Conservation (phyloP, 2,329 filamentous ascomycete species). For the Fusarium hainanense region DNA sequence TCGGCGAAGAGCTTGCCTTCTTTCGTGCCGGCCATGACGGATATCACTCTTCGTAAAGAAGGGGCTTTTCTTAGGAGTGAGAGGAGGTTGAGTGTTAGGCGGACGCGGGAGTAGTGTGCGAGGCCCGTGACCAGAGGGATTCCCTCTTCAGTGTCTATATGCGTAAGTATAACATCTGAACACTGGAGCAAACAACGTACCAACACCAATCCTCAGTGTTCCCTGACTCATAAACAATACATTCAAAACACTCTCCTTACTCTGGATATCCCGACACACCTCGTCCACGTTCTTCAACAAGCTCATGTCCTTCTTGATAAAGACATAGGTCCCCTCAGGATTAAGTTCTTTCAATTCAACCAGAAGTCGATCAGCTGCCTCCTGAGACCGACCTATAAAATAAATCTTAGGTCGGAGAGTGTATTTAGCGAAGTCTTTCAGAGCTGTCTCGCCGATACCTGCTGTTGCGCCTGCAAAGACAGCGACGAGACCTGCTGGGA, state of each 20-base stretch:
- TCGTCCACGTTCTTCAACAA: conserved; percentile 63
- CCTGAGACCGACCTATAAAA: conserved; percentile 59
- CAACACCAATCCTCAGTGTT: conserved; percentile 42
- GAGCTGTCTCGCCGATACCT: conserved; percentile 63
- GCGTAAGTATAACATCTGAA: background rate
- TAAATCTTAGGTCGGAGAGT: conserved; percentile 60
- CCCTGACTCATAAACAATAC: conserved; percentile 60
- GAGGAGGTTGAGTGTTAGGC: conserved; percentile 67
- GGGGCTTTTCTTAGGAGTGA: conserved; percentile 57
- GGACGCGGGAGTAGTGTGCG: conserved; percentile 67
- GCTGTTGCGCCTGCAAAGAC: conserved; percentile 66
- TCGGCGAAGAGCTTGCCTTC: conserved; percentile 34
- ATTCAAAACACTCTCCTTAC: conserved; percentile 58
- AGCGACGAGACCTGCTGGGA: conserved; percentile 51
- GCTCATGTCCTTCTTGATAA: conserved; percentile 62
- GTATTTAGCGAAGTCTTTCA: conserved; percentile 58
- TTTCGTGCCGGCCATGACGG: conserved; percentile 42
- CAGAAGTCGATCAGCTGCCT: conserved; percentile 52
- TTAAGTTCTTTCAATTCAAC: conserved; percentile 57
- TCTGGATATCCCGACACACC: conserved; percentile 58
- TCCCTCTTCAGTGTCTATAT: conserved; percentile 66
- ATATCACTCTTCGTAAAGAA: conserved; percentile 42
- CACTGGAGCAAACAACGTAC: background rate
- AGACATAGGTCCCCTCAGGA: conserved; percentile 56
- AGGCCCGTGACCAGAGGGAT: conserved; percentile 64